Evolutionary conservation across 805 yeast genomes (phyloP).

Genomic region (Tetrapisispora taiwanensis): DNA sequence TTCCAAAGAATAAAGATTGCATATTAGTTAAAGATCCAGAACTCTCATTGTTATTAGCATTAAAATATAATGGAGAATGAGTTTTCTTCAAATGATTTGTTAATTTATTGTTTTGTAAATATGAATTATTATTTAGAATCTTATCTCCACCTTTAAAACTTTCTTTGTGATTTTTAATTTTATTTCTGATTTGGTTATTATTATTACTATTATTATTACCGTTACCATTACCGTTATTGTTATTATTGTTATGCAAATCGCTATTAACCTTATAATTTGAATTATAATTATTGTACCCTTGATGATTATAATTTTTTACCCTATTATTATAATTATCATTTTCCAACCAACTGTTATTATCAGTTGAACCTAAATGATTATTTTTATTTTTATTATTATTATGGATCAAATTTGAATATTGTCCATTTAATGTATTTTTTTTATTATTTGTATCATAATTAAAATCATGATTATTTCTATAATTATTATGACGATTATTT

Average conservation of each 20-base stretch:
- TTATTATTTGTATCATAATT: conserved; percentile 1
- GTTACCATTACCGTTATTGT: conserved; percentile 3
- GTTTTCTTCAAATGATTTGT: conserved; percentile 18
- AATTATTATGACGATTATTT: background rate
- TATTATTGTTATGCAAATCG: conserved; percentile 9
- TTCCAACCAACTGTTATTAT: background rate
- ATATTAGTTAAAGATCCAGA: background rate
- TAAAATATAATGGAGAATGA: conserved; percentile 17
- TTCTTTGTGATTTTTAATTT: background rate
- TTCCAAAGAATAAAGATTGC: conserved; percentile 1
- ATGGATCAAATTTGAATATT: background rate
- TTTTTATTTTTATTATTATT: conserved; percentile 4
- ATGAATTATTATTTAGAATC: background rate
- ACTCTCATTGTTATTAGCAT: conserved; percentile 1
- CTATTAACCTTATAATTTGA: conserved; percentile 6
- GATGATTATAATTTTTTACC: conserved; percentile 1
- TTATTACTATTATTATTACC: background rate
- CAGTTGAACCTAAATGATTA: conserved; percentile 3
- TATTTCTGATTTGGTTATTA: conserved; percentile 3
- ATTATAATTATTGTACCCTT: conserved; percentile 5
- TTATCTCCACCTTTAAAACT: background rate
- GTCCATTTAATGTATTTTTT: background rate
- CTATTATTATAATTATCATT: background rate
- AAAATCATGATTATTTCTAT: conserved; percentile 1
- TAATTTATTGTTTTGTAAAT: conserved; percentile 6